These are phyloP conservation scores for Mollisia scopiformis DNA, from an alignment of 2,329 filamentous ascomycete genomes.

Conservation along the genomic window DNA sequence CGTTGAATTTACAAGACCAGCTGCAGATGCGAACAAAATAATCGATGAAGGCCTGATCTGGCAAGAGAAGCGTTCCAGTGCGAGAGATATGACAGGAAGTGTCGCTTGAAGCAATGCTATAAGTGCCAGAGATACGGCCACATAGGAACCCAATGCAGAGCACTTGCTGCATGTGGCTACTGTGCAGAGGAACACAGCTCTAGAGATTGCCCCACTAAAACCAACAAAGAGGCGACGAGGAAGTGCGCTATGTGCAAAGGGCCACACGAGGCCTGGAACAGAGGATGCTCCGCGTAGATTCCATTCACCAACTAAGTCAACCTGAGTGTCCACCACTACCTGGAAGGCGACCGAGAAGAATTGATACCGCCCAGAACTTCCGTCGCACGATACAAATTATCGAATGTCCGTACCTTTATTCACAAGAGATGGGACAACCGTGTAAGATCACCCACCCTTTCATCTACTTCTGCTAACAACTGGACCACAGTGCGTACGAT, in stretches of 20 bases:
- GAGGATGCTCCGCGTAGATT: too few relatives aligned
- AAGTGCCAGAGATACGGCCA: slow-evolving; percentile 23
- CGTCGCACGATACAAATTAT: background rate
- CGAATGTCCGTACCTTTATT: background rate
- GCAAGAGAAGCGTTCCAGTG: slow-evolving; percentile 16
- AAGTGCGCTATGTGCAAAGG: slow-evolving; percentile 12
- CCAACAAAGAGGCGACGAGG: slow-evolving; percentile 8
- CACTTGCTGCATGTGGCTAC: slow-evolving; percentile 18
- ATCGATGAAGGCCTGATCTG: slow-evolving; percentile 16
- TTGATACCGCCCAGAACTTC: too few relatives aligned
- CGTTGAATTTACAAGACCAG: slow-evolving; percentile 11
- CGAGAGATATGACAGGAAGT: slow-evolving; percentile 19
- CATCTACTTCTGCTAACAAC: background rate
- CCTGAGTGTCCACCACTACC: too few relatives aligned
- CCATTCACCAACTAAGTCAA: too few relatives aligned
- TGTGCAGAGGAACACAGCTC: slow-evolving; percentile 14
- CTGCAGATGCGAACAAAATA: slow-evolving; percentile 17
- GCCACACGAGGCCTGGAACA: slow-evolving; percentile 15
- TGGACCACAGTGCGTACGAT: background rate
- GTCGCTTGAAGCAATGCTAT: slow-evolving; percentile 19
- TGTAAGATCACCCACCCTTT: background rate
- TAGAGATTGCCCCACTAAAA: slow-evolving; percentile 9
- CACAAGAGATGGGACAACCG: background rate
- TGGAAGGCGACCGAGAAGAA: too few relatives aligned
- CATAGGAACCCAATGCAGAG: slow-evolving; percentile 23